A percentile compares a stretch with the other conserved stretches of the same genome.
phyloP scores from a whole-genome alignment of 139 green algal species.

The Coelastrella sp. region DNA sequence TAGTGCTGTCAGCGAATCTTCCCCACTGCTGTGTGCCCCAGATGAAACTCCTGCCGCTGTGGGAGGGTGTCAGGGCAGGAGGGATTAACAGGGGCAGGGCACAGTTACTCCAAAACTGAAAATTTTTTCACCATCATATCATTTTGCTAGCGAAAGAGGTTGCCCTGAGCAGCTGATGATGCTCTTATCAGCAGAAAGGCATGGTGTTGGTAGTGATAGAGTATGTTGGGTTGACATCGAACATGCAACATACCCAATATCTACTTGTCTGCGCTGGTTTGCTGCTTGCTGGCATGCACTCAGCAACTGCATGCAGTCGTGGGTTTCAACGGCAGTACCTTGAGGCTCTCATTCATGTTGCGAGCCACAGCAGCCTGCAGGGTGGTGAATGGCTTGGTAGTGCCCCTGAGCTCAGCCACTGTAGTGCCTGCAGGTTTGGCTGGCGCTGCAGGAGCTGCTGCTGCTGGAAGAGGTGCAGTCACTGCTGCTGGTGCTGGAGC shows the following conservation, averaged over 20 bases:
- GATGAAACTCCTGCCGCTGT: constrained; percentile 44
- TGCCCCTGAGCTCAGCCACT: constrained; percentile 88
- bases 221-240: too few relatives aligned
- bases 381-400: constrained; percentile 89
- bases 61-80: constrained; percentile 9
- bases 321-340: constrained; percentile 64
- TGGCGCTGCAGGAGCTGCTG: constrained; percentile 48
- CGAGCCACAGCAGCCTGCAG: constrained; percentile 92
- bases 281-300: not conserved
- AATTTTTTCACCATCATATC: too few relatives aligned
- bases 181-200: too few relatives aligned
- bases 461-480: constrained; percentile 51
- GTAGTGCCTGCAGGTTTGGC: constrained; percentile 59
- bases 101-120: too few relatives aligned
- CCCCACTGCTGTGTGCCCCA: constrained; percentile 29
- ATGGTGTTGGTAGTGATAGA: too few relatives aligned
- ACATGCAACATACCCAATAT: not conserved
- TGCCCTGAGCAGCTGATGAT: too few relatives aligned
- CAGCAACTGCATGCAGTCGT: not conserved
- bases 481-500: constrained; percentile 60
- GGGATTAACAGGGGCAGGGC: constrained; percentile 41
- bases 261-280: not conserved
- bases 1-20: constrained; percentile 52
- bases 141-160: too few relatives aligned
- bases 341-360: constrained; percentile 96